phyloP scores from a whole-genome alignment of 257 asterid genomes.

The Mitragyna speciosa region DNA sequence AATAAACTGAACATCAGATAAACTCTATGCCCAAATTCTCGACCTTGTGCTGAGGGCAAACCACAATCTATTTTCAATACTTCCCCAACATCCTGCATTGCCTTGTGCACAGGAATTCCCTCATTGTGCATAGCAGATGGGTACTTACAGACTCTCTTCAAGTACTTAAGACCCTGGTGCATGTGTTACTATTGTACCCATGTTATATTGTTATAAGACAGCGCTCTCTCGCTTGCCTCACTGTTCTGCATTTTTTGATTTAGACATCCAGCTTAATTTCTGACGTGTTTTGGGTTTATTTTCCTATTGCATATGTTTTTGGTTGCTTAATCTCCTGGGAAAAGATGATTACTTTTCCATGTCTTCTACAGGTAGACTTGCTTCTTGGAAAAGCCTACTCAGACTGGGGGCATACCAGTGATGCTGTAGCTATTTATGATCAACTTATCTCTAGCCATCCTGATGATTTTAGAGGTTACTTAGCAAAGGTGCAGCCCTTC shows the following conservation, averaged over 20 bases:
- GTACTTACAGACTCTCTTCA: neutral
- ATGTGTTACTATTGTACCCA: neutral
- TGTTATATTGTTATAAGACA: neutral
- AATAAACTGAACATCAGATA: neutral
- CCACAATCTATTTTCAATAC: neutral
- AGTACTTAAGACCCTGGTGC: neutral
- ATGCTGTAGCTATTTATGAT: conserved; percentile 83
- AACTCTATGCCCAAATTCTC: neutral
- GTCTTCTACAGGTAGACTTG: conserved; percentile 63
- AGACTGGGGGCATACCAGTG: conserved; percentile 94
- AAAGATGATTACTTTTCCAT: neutral
- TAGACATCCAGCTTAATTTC: neutral
- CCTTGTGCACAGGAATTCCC: neutral
- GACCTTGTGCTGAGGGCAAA: neutral
- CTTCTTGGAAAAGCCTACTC: conserved; percentile 94
- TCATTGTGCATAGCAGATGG: neutral
- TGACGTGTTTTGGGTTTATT: too few species aligned
- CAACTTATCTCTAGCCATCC: conserved; percentile 79
- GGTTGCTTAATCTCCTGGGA: neutral
- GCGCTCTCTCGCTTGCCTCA: neutral
- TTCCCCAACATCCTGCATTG: neutral
- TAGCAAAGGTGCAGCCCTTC: conserved; percentile 71
- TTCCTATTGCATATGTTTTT: neutral
- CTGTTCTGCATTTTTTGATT: neutral
- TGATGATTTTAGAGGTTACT: conserved; percentile 90